Conservation (phyloP, 2,329 filamentous ascomycete species). For the Colletotrichum melonis region DNA sequence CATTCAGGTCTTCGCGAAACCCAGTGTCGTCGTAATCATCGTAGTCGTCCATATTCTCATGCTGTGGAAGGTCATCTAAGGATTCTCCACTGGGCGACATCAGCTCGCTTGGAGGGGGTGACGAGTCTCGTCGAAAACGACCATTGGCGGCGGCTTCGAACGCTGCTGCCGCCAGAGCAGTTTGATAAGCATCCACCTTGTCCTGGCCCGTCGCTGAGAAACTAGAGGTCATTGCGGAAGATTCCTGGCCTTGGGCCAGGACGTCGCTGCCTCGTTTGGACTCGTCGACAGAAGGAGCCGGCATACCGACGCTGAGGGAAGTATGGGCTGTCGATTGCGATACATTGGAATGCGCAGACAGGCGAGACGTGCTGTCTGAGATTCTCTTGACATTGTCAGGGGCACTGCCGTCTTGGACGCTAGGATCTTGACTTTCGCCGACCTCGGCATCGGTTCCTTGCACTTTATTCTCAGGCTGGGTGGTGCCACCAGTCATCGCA, state of each 20-base stretch:
- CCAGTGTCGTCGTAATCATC: conserved; percentile 66
- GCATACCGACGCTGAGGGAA: conserved; percentile 52
- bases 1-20: conserved; percentile 60
- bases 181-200: conserved; percentile 77
- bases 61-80: conserved; percentile 36
- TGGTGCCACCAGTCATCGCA: conserved; percentile 17
- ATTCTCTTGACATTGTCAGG: conserved; percentile 51
- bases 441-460: conserved; percentile 54
- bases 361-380: conserved; percentile 58
- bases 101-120: conserved; percentile 49
- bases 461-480: conserved; percentile 46
- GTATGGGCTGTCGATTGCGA: conserved; percentile 65
- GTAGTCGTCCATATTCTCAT: conserved; percentile 40
- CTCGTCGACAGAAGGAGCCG: conserved; percentile 13
- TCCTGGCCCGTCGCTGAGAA: conserved; percentile 38
- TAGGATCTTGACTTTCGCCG: conserved; percentile 32
- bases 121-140: conserved; percentile 74
- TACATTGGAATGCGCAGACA: conserved; percentile 56
- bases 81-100: conserved; percentile 39
- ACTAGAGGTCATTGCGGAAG: conserved; percentile 35
- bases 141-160: conserved; percentile 80
- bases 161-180: conserved; percentile 84
- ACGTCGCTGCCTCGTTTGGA: conserved; percentile 29
- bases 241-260: conserved; percentile 31
- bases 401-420: conserved; percentile 41